These are phyloP conservation scores for Lippia alba DNA, from an alignment of 305 asterid species.

Conservation along the genomic window DNA sequence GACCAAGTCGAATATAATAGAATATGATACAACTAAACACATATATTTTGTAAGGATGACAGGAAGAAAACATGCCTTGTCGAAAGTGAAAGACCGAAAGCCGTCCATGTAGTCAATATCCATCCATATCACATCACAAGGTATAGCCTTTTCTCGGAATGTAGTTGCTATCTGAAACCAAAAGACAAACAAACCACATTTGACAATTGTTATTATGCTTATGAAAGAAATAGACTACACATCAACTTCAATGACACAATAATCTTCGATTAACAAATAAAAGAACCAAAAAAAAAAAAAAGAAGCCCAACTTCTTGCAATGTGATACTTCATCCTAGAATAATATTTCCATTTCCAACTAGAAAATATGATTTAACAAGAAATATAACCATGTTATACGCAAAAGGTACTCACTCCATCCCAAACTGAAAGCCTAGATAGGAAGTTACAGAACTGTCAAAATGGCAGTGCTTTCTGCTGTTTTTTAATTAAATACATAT, in stretches of 20 bases:
- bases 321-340: not conserved
- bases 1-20: not conserved
- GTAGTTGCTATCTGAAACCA: slow-evolving; percentile 81
- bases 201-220: not conserved
- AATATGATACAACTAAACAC: not conserved
- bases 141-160: slow-evolving; percentile 87
- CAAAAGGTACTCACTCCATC: not conserved
- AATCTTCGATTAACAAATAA: slow-evolving; percentile 24
- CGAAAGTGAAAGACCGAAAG: slow-evolving; percentile 94
- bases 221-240: not conserved
- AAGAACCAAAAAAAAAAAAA: not conserved
- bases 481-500: too few species aligned
- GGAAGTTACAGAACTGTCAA: not conserved
- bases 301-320: too few species aligned
- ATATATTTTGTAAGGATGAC: too few species aligned
- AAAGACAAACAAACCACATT: slow-evolving; percentile 41
- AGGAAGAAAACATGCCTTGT: slow-evolving; percentile 55
- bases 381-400: too few species aligned
- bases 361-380: too few species aligned
- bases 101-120: slow-evolving; percentile 99
- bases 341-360: too few species aligned
- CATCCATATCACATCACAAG: slow-evolving; percentile 99
- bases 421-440: not conserved
- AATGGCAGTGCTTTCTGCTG: too few species aligned
- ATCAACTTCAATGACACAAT: slow-evolving; percentile 1